Conservation (phyloP, 176 grass and related monocot species). For the Cymbopogon citratus region DNA sequence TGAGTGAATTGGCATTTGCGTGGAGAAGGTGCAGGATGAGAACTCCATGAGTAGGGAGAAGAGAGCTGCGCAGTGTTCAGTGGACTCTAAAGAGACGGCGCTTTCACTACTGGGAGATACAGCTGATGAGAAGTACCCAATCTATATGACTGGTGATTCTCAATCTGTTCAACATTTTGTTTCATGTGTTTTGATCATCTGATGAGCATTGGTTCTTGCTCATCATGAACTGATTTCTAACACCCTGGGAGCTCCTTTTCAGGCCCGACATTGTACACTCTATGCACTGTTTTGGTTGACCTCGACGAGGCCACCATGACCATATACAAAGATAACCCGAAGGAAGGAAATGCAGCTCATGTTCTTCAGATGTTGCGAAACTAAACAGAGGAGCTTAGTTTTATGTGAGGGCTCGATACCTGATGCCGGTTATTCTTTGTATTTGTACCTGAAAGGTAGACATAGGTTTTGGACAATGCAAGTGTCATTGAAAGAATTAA, state of each 20-base stretch:
- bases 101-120: conserved; percentile 68
- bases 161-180: background rate
- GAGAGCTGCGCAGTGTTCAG: conserved; percentile 42
- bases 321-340: conserved; percentile 66
- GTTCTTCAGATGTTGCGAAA: conserved; percentile 35
- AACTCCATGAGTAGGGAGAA: conserved; percentile 67
- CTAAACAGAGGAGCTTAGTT: background rate
- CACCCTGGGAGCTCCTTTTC: background rate
- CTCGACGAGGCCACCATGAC: conserved; percentile 52
- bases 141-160: conserved; percentile 72
- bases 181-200: background rate
- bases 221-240: background rate
- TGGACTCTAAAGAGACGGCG: conserved; percentile 46
- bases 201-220: background rate
- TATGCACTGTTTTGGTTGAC: conserved; percentile 76
- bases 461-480: background rate
- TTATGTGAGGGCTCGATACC: background rate
- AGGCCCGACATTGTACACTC: conserved; percentile 68
- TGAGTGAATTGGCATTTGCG: background rate
- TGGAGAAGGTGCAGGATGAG: conserved; percentile 57
- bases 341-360: conserved; percentile 21
- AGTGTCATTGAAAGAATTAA: background rate
- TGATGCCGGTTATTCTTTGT: background rate
- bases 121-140: conserved; percentile 61
- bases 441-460: background rate